Conservation (phyloP, 495 filamentous ascomycete species). For the Tuber calosporum region DNA sequence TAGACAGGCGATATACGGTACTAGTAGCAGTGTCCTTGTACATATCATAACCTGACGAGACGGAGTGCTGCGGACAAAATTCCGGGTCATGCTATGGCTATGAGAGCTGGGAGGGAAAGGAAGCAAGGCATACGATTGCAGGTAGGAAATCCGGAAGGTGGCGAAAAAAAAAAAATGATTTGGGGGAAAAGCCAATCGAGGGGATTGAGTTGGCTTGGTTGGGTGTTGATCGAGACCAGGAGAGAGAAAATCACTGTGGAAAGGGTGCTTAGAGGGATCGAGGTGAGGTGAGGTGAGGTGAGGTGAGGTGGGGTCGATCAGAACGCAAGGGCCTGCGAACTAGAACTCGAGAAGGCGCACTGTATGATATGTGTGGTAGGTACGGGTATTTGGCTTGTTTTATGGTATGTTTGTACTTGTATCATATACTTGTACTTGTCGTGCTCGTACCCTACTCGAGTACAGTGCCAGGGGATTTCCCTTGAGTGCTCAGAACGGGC, state of each 20-base stretch:
- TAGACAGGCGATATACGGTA: neutral
- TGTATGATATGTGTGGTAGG: neutral
- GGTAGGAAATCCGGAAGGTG: neutral
- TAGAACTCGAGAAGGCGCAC: neutral
- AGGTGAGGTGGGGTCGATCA: neutral
- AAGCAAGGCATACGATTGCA: neutral
- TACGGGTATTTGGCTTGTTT: neutral
- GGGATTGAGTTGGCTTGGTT: constrained; percentile 4
- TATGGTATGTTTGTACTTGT: neutral
- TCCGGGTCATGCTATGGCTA: neutral
- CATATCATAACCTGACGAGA: neutral
- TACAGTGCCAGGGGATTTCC: neutral
- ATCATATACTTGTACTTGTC: no score
- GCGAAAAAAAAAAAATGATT: neutral
- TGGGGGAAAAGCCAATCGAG: constrained; percentile 3
- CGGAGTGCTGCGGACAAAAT: neutral
- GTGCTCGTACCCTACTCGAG: neutral
- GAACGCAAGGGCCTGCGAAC: neutral
- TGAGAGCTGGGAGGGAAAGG: neutral
- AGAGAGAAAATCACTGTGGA: neutral
- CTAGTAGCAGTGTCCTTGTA: neutral
- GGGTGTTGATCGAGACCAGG: neutral
- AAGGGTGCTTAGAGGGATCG: no score
- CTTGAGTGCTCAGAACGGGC: neutral
- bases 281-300: neutral